These are phyloP conservation scores for Dactylonectria estremocensis DNA, from an alignment of 2,329 filamentous ascomycete genomes.

Conservation along the genomic window DNA sequence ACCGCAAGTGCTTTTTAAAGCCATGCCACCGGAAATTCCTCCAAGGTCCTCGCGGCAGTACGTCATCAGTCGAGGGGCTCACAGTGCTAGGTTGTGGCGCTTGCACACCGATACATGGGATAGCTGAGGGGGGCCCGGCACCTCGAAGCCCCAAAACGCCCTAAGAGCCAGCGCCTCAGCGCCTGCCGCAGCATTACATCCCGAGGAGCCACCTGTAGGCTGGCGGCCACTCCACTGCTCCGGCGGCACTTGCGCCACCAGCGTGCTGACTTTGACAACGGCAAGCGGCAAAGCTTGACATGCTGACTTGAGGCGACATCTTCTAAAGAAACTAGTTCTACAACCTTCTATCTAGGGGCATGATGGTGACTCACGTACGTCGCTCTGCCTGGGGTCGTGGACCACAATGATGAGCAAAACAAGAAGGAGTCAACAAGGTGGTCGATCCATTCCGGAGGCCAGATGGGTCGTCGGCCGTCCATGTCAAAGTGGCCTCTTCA, in stretches of 20 bases:
- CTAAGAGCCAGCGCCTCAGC: conserved; percentile 17
- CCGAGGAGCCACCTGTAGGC: conserved; percentile 12
- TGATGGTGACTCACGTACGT: conserved; percentile 35
- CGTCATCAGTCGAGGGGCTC: conserved; percentile 20
- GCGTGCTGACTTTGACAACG: conserved; percentile 1
- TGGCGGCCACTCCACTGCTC: conserved; percentile 1
- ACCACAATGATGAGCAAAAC: conserved; percentile 7
- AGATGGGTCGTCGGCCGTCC: conserved; percentile 6
- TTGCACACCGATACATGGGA: conserved; percentile 15
- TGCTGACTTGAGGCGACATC: neutral
- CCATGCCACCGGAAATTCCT: neutral
- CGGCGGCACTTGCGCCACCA: conserved; percentile 5
- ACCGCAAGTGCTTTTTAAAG: conserved; percentile 13
- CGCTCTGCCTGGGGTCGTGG: conserved; percentile 3
- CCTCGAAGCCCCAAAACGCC: conserved; percentile 25
- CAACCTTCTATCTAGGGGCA: conserved; percentile 27
- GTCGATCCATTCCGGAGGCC: conserved; percentile 12
- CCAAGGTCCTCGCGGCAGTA: neutral
- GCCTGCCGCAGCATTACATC: conserved; percentile 20
- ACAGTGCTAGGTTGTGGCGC: conserved; percentile 36
- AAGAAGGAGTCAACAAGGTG: conserved; percentile 8
- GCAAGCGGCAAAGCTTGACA: neutral
- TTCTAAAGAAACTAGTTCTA: conserved; percentile 7
- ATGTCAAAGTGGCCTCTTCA: conserved; percentile 41
- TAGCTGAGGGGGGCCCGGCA: conserved; percentile 1